Percentiles rank a stretch among this genome's conserved stretches.
Conservation (phyloP, 1,284 basidiomycete genomes). For the Austroboletus olivaceoglutinosus region DNA sequence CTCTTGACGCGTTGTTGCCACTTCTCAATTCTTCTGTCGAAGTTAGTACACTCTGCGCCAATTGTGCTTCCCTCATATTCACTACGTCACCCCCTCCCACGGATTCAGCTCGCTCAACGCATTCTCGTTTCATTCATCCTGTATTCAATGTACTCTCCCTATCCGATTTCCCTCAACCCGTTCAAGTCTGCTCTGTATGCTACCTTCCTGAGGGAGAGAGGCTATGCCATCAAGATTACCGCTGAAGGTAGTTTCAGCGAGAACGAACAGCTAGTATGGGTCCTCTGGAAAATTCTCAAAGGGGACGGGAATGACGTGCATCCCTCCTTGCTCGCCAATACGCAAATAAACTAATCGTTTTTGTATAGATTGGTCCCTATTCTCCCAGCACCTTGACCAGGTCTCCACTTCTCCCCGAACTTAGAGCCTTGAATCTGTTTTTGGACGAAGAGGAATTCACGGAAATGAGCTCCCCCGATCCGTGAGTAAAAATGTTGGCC, state of each 20-base stretch:
- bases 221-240: conserved; percentile 51
- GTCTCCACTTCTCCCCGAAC: conserved; percentile 66
- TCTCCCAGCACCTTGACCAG: conserved; percentile 67
- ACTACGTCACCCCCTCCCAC: conserved; percentile 5
- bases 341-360: conserved; percentile 3
- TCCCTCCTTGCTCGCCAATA: conserved; percentile 11
- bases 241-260: conserved; percentile 52
- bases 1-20: conserved; percentile 72
- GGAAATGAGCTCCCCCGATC: conserved; percentile 43
- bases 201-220: conserved; percentile 63
- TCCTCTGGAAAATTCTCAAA: conserved; percentile 76
- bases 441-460: conserved; percentile 58
- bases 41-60: conserved; percentile 38
- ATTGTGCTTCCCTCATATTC: conserved; percentile 11
- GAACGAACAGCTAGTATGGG: conserved; percentile 77
- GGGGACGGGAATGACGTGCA: conserved; percentile 75
- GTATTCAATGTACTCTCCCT: conserved; percentile 71
- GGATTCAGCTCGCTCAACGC: conserved; percentile 57
- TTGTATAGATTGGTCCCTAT: conserved; percentile 66
- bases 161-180: conserved; percentile 73
- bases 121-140: conserved; percentile 75
- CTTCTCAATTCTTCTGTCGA: conserved; percentile 56
- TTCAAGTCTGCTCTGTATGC: conserved; percentile 67
- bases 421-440: conserved; percentile 63
- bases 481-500: conserved; percentile 18